A percentile compares a stretch with the other conserved stretches of the same genome.
Conservation (phyloP, 208 protist genomes). For the Wallacemonas sp. region DNA sequence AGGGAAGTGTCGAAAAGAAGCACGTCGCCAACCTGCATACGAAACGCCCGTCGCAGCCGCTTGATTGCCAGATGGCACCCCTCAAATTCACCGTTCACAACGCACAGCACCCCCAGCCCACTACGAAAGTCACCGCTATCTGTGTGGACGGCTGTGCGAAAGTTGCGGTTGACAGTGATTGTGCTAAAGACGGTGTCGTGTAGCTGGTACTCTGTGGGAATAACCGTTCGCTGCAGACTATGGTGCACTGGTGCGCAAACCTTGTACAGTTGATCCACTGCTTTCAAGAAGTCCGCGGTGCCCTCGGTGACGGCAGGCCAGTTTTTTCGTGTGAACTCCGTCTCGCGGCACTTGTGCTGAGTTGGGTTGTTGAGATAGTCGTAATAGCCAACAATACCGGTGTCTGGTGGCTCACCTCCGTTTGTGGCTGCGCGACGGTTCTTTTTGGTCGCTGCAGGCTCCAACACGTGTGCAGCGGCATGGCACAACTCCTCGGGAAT, state of each 20-base stretch:
- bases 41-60: conserved; percentile 64
- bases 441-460: conserved; percentile 65
- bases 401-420: conserved; percentile 80
- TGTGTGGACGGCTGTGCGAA: conserved; percentile 86
- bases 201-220: conserved; percentile 72
- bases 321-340: conserved; percentile 75
- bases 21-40: conserved; percentile 76
- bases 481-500: conserved; percentile 46
- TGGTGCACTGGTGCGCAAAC: conserved; percentile 63
- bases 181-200: conserved; percentile 90
- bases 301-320: conserved; percentile 36
- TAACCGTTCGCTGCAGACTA: conserved; percentile 68
- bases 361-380: conserved; percentile 88
- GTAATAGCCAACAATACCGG: conserved; percentile 89
- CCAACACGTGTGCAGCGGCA: conserved; percentile 44
- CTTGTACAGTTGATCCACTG: conserved; percentile 72
- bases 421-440: conserved; percentile 79
- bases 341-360: conserved; percentile 82
- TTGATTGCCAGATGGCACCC: conserved; percentile 90
- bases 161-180: conserved; percentile 88
- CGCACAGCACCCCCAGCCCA: conserved; percentile 70
- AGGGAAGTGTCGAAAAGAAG: conserved; percentile 89
- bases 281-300: conserved; percentile 45
- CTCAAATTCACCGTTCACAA: conserved; percentile 83
- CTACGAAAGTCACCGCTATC: conserved; percentile 87